Percentiles rank a stretch among this genome's conserved stretches.
Conservation (phyloP, 2,329 filamentous ascomycete genomes). For the Xylariaceae sp. region DNA sequence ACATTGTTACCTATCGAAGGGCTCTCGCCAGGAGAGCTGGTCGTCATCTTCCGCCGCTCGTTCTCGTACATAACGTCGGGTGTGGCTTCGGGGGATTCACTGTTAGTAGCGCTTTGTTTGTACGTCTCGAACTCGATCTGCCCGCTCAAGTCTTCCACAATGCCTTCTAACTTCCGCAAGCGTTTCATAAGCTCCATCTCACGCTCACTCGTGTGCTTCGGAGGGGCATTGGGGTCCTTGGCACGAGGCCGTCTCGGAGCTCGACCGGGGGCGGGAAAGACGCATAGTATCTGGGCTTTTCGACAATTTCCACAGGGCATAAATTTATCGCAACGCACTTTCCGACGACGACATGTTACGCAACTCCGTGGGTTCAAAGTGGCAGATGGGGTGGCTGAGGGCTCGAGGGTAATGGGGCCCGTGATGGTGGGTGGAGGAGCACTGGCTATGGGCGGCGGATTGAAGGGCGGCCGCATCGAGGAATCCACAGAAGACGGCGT, state of each 20-base stretch:
- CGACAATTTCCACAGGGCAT: constrained; percentile 72
- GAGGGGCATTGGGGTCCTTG: constrained; percentile 58
- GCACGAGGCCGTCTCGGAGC: constrained; percentile 62
- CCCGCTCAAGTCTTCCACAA: constrained; percentile 64
- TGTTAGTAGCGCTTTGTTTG: constrained; percentile 34
- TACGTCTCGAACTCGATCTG: constrained; percentile 54
- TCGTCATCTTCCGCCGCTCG: constrained; percentile 24
- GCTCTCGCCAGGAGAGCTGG: constrained; percentile 21
- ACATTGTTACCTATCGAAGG: constrained; percentile 15
- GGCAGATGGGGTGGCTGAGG: constrained; percentile 29
- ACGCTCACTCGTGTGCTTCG: constrained; percentile 55
- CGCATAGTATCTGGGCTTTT: constrained; percentile 63
- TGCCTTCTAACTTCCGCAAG: constrained; percentile 66
- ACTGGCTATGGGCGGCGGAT: constrained; percentile 3
- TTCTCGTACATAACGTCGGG: constrained; percentile 24
- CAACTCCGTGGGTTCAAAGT: constrained; percentile 38
- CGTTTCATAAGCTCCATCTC: constrained; percentile 68
- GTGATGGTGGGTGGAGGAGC: constrained; percentile 19
- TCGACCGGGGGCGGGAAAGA: constrained; percentile 69
- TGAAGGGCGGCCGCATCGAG: constrained; percentile 7
- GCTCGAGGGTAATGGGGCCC: constrained; percentile 32
- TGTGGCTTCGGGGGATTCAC: constrained; percentile 37
- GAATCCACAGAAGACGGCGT: constrained; percentile 16
- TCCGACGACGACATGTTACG: constrained; percentile 49
- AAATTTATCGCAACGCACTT: constrained; percentile 73